phyloP scores from a whole-genome alignment of 495 filamentous ascomycete genomes.

The Hyaloscypha bicolor region DNA sequence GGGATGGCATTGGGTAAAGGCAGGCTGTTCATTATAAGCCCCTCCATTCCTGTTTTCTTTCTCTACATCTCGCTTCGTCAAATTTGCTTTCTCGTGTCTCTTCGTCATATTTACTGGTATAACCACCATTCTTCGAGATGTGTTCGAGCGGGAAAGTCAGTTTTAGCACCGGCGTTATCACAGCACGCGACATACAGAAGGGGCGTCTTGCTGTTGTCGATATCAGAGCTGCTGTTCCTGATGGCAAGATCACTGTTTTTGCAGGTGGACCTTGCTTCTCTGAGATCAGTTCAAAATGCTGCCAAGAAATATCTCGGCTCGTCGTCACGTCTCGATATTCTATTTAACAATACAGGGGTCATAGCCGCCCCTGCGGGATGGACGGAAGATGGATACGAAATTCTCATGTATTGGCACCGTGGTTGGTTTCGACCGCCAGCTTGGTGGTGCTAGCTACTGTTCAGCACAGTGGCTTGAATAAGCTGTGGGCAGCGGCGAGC shows the following conservation, averaged over 20 bases:
- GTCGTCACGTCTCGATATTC: slow-evolving; percentile 47
- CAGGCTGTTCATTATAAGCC: no score
- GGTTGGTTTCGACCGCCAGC: no score
- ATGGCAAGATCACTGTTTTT: slow-evolving; percentile 20
- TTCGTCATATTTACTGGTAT: neutral
- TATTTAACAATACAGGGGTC: slow-evolving; percentile 72
- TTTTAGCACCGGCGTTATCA: slow-evolving; percentile 67
- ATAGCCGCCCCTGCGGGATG: slow-evolving; percentile 52
- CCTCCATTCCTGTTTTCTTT: neutral
- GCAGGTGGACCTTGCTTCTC: slow-evolving; percentile 28
- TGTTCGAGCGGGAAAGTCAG: slow-evolving; percentile 48
- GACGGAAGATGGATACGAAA: slow-evolving; percentile 64
- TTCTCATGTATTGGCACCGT: no score
- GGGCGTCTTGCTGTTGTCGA: slow-evolving; percentile 51
- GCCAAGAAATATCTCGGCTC: slow-evolving; percentile 16
- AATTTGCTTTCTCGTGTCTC: no score
- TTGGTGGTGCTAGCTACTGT: slow-evolving; percentile 14
- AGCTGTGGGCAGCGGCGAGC: slow-evolving; percentile 60
- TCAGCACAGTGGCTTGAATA: slow-evolving; percentile 54
- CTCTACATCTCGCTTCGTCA: neutral
- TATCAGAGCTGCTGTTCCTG: slow-evolving; percentile 46
- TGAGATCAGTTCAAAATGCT: slow-evolving; percentile 24
- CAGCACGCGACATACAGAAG: slow-evolving; percentile 56
- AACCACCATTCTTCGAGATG: neutral
- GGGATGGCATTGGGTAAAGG: no score